A percentile compares a stretch with the other conserved stretches of the same genome.
phyloP scores from a whole-genome alignment of 108 stramenopile species.

The Bacterosira constricta region DNA sequence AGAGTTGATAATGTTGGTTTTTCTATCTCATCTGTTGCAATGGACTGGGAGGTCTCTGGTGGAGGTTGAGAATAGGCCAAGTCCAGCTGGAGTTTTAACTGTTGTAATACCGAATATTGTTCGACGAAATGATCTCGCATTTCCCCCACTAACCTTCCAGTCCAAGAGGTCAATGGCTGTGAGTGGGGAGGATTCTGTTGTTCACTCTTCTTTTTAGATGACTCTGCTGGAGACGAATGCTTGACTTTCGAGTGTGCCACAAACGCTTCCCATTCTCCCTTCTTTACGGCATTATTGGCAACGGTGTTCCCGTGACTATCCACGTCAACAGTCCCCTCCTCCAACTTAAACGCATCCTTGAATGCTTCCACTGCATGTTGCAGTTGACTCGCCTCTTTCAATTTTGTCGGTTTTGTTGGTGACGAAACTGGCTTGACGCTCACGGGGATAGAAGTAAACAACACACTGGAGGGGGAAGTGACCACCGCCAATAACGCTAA shows the following conservation, averaged over 20 bases:
- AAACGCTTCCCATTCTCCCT: not conserved
- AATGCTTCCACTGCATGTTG: not conserved
- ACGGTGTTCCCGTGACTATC: not conserved
- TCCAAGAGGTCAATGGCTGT: not conserved
- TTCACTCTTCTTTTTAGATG: not conserved
- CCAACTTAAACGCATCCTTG: not conserved
- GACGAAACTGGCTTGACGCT: not conserved
- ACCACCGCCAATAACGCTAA: conserved; percentile 19
- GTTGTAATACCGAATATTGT: not conserved
- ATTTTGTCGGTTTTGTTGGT: not conserved
- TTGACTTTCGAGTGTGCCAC: conserved; percentile 2
- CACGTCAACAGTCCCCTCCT: not conserved
- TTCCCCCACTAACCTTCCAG: not conserved
- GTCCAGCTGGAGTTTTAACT: not conserved
- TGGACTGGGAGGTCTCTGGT: not conserved
- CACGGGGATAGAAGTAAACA: not conserved
- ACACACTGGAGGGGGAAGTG: conserved; percentile 13
- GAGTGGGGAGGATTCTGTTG: not conserved
- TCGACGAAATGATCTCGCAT: not conserved
- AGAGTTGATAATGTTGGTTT: not conserved
- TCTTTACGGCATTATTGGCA: not conserved
- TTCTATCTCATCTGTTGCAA: not conserved
- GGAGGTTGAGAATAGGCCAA: not conserved
- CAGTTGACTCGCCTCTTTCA: not conserved
- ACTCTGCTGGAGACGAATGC: not conserved